These are phyloP conservation scores for Porcisia hertigi DNA, from an alignment of 208 protist genomes.

Conservation along the genomic window DNA sequence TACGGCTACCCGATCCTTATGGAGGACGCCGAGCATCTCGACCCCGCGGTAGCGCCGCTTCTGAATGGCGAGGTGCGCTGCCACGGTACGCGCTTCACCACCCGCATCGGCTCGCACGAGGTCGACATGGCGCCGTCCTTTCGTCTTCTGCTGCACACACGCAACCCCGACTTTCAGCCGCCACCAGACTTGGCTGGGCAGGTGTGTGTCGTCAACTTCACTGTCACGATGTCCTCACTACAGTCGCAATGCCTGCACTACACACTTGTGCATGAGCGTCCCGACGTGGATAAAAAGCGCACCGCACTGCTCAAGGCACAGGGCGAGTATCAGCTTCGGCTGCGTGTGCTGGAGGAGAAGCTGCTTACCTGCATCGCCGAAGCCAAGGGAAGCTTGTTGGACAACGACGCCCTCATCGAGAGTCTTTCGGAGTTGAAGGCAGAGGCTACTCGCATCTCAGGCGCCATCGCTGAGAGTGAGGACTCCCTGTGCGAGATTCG, in stretches of 20 bases:
- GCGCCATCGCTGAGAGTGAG: constrained; percentile 93
- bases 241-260: constrained; percentile 95
- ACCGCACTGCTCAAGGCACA: constrained; percentile 93
- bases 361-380: constrained; percentile 94
- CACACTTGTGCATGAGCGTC: constrained; percentile 93
- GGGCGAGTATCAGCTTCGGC: constrained; percentile 94
- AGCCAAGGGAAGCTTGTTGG: constrained; percentile 96
- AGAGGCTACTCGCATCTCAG: constrained; percentile 88
- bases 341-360: constrained; percentile 96
- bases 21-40: constrained; percentile 99
- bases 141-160: constrained; percentile 96
- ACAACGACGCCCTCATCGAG: constrained; percentile 96
- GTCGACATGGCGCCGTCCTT: constrained; percentile 98
- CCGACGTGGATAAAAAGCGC: constrained; percentile 95
- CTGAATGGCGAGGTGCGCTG: constrained; percentile 97
- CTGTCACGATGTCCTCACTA: constrained; percentile 96
- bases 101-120: constrained; percentile 96
- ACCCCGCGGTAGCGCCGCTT: constrained; percentile 98
- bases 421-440: constrained; percentile 95
- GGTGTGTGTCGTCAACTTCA: constrained; percentile 99
- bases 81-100: constrained; percentile 92
- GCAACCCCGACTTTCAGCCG: constrained; percentile 95
- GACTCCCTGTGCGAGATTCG: constrained; percentile 90
- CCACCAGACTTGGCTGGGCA: constrained; percentile 95
- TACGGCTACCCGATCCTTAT: constrained; percentile 99